Evolutionary conservation across 2,329 filamentous ascomycete genomes (phyloP), one percentile per base, ranked within the genome.

Genomic region (Ophiostoma montium): DNA sequence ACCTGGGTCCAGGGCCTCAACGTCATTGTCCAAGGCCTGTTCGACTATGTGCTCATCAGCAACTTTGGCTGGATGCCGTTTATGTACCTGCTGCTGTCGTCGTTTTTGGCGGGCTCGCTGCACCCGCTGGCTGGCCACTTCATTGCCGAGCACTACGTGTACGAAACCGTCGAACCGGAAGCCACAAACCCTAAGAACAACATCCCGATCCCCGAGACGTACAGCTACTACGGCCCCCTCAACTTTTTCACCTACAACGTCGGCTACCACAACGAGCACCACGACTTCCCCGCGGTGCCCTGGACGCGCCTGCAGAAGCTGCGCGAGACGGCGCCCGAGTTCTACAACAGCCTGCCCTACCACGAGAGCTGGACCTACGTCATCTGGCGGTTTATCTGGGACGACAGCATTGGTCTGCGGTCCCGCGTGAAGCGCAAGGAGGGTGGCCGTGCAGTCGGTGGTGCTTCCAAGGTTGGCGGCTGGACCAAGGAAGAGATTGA

Each of bases 231-330:
- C 63, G 92, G 92, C 0, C 78, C 84, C 1, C 75, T 96, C 56
- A 98, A 98, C 68, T 67, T 88, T 59, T 68, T 98, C 46, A 95
- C 89, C 1, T 98, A 96, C 73, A 98, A 98, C 59, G 92, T 98
- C 42, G 92, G 92, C 48, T 70, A 95, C 60, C 92, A 98, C 71
- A 98, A 98, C 63, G 92, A 98, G 71, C 92, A 98, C 67, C 92
- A 98, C 65, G 92, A 98, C 66, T 98, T 98, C 68, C 92, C 92
- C 11, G 92, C 92, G 44, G 78, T 98, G 43, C 90, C 92, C 0
- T 98, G 92, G 92, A 95, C 88, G 10, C 75, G 84, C 31, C 74
- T 98, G 35, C 84, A 82, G 49, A 74, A 73, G 61, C 71, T 98
- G 48, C 80, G 89, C 61, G 68, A 78, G 54, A 84, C 94, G 50